Conservation (phyloP, 202 grass and related monocot genomes). For the Dendrocalamus latiflorus region DNA sequence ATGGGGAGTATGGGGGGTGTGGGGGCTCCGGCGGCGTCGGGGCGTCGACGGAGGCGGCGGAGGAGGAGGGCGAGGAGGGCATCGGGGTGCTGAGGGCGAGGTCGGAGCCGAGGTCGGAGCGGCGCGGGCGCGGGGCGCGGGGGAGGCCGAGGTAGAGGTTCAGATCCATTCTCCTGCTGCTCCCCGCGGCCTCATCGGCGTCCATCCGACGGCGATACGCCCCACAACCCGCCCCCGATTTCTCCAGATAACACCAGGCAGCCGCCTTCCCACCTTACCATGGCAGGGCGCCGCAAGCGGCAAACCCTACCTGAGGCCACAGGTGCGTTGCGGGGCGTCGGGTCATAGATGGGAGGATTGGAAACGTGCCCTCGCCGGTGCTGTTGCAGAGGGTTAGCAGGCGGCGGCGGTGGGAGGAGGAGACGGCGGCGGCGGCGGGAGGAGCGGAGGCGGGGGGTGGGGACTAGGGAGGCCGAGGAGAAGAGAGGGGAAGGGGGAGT, state of each 20-base stretch:
- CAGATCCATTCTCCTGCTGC: conserved; percentile 87
- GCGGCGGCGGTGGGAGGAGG: not conserved
- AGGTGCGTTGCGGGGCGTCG: not conserved
- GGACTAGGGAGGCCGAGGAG: not conserved
- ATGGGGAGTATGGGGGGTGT: conserved; percentile 34
- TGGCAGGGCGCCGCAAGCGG: not conserved
- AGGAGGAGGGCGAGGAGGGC: conserved; percentile 66
- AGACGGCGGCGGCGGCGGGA: not conserved
- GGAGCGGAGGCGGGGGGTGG: not conserved
- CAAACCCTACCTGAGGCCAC: conserved; percentile 31
- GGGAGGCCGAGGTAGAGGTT: conserved; percentile 94
- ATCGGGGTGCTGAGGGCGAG: conserved; percentile 81
- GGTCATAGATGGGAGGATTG: not conserved
- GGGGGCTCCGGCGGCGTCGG: conserved; percentile 30
- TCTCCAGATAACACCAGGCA: not conserved
- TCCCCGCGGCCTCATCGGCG: conserved; percentile 50
- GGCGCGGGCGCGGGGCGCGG: conserved; percentile 57
- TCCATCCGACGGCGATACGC: conserved; percentile 38
- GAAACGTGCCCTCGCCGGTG: not conserved
- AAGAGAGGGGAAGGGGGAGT: not conserved
- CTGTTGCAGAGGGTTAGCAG: not conserved
- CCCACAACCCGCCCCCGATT: not conserved
- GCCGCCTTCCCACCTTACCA: conserved; percentile 17
- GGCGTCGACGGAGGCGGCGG: conserved; percentile 60
- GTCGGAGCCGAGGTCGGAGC: conserved; percentile 89